phyloP scores from a whole-genome alignment of 805 yeast species.

The Saccharomycopsis schoenii region DNA sequence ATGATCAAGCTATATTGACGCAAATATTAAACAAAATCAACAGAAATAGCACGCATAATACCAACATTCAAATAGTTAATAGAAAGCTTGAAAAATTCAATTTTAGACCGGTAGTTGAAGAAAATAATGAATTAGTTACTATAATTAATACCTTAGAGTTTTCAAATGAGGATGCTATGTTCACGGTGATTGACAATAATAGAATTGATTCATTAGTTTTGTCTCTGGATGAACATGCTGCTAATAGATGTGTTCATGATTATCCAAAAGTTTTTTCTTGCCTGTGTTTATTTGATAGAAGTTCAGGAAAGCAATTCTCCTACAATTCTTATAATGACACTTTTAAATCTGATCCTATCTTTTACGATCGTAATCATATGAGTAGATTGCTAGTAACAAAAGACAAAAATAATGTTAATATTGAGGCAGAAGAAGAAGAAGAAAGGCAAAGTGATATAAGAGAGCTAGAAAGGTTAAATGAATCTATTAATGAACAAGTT shows the following conservation, averaged over 20 bases:
- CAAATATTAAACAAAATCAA: slow-evolving; percentile 29
- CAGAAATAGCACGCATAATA: slow-evolving; percentile 41
- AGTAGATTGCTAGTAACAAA: slow-evolving; percentile 17
- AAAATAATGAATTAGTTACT: slow-evolving; percentile 32
- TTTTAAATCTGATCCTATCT: slow-evolving; percentile 44
- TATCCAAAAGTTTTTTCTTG: slow-evolving; percentile 31
- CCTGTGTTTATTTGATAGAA: slow-evolving; percentile 31
- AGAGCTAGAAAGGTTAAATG: background rate
- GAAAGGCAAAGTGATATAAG: background rate
- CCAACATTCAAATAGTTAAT: slow-evolving; percentile 35
- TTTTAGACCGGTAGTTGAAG: slow-evolving; percentile 23
- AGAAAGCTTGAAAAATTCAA: slow-evolving; percentile 51
- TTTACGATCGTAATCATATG: slow-evolving; percentile 24
- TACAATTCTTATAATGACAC: slow-evolving; percentile 31
- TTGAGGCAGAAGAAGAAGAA: background rate
- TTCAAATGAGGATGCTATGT: slow-evolving; percentile 43
- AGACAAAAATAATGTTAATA: background rate
- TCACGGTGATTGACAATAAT: slow-evolving; percentile 53
- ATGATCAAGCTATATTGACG: background rate
- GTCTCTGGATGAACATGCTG: slow-evolving; percentile 40
- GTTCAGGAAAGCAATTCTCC: slow-evolving; percentile 37
- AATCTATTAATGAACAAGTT: background rate
- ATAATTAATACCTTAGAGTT: slow-evolving; percentile 54
- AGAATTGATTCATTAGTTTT: slow-evolving; percentile 51
- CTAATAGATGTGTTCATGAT: slow-evolving; percentile 34